Base-by-base conservation (phyloP, 2,329 filamentous ascomycete species). In the Verticillium alfalfae region DNA sequence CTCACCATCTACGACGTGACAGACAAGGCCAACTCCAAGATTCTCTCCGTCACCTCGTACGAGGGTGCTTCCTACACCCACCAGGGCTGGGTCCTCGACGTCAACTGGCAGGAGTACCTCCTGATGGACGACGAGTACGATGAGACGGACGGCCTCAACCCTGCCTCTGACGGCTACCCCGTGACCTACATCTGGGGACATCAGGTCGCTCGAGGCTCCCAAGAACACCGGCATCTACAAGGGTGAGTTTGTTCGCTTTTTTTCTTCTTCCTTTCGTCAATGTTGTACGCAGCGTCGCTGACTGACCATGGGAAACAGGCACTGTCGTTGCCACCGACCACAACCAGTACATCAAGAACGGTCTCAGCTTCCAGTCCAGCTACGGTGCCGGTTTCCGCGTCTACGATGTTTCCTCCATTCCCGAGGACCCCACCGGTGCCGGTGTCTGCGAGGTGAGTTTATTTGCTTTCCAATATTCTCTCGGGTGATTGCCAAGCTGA, bases 21-120 rank as follows among this genome's bases (percentile, higher is more conserved):
- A 18, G 71, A 82, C 70, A 81, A 81, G 70, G 70, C 73, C 26
- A 70, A 70, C 57, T 68, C 74, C 57, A 73, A 68, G 18, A 73
- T 83, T 62, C 76, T 85, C 63, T 84, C 81, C 58, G 76, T 75
- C 61, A 83, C 81, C 3, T 78, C 78, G 0, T 85, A 85, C 70
- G 75, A 79, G 13, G 83, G 83, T 54, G 63, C 60, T 31, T 69
- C 76, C n/a, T 84, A 84, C 73, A 83, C 81, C 1, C 83, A 85
- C 68, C 84, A 85, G 67, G 83, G 83, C 59, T 80, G 78, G 72
- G 73, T 84, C 10, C 74, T 81, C 60, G 75, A 81, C 68, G 69
- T 71, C n/a, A 68, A 74, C 57, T 77, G 70, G 70, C 76, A 78
- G 62, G 58, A 59, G 41, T 71, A 63, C 59, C 72, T 82, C 16